Evolutionary conservation across 23 red algal species (phyloP).

Genomic region (Cyanidioschyzon merolae): DNA sequence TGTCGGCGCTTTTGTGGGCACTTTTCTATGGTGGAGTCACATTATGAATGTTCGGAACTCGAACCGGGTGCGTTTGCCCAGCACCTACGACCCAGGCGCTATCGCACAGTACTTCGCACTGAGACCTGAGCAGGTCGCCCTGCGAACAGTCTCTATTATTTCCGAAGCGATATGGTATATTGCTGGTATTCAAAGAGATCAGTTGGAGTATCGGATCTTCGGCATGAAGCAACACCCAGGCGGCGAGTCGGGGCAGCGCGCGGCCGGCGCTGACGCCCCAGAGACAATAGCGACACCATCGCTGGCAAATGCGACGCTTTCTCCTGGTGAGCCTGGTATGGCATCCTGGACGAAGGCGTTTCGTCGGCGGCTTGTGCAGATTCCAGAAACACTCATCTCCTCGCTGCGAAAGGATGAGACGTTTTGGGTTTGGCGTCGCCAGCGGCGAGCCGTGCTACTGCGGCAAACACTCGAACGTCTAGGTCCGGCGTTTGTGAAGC

Average conservation of each 20-base stretch:
- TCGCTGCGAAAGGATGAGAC: background rate
- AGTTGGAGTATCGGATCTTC: constrained; percentile 4
- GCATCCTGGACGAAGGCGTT: too few species aligned
- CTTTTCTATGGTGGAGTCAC: background rate
- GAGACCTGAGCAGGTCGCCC: background rate
- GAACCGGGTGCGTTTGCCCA: background rate
- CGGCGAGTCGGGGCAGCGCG: background rate
- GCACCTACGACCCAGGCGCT: background rate
- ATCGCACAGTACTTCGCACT: background rate
- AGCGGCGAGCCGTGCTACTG: constrained; percentile 38
- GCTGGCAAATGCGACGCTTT: background rate
- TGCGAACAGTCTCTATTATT: background rate
- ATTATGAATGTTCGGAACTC: background rate
- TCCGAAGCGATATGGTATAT: background rate
- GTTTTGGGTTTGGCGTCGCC: constrained; percentile 34
- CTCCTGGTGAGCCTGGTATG: background rate
- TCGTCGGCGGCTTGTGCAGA: background rate
- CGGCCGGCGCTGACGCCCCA: background rate
- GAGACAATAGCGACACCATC: background rate
- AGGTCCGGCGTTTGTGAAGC: constrained; percentile 83
- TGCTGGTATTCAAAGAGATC: background rate
- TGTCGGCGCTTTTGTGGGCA: background rate
- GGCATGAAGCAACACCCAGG: background rate
- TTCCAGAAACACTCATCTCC: background rate
- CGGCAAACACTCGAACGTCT: constrained; percentile 49